These are phyloP conservation scores for Schwanniomyces vanrijiae DNA, from an alignment of 805 yeast genomes.

Conservation along the genomic window DNA sequence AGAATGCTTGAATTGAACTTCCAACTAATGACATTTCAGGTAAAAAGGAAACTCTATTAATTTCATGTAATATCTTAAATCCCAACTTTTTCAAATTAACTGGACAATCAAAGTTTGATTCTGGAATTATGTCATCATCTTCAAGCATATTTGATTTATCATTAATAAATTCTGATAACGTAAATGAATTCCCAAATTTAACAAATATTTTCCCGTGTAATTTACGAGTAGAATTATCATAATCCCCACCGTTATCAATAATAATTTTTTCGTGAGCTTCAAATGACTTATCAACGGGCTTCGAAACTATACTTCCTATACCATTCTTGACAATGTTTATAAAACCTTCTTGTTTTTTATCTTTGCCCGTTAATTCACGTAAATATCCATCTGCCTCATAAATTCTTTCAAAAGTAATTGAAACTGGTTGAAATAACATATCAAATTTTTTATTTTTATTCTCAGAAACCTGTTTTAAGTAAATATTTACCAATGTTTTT, in stretches of 20 bases:
- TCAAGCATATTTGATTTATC: constrained; percentile 9
- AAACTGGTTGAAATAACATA: constrained; percentile 48
- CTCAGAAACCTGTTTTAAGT: constrained; percentile 35
- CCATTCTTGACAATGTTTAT: constrained; percentile 37
- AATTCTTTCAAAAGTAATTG: constrained; percentile 60
- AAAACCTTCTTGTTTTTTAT: constrained; percentile 54
- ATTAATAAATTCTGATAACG: constrained; percentile 22
- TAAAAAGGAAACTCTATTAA: constrained; percentile 49
- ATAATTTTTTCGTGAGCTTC: constrained; percentile 3
- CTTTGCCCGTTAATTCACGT: constrained; percentile 55
- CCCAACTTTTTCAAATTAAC: constrained; percentile 50
- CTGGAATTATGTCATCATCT: constrained; percentile 8
- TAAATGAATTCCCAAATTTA: constrained; percentile 33
- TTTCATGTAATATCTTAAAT: constrained; percentile 51
- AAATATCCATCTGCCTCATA: constrained; percentile 57
- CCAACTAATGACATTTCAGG: constrained; percentile 59
- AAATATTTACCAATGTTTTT: constrained; percentile 50
- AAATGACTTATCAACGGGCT: constrained; percentile 7
- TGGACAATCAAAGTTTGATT: constrained; percentile 10
- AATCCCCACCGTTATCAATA: constrained; percentile 18
- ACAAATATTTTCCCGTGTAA: constrained; percentile 39
- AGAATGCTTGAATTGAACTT: constrained; percentile 37
- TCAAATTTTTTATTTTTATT: constrained; percentile 24
- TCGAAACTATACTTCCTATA: constrained; percentile 22
- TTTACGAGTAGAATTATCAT: constrained; percentile 25